Evolutionary conservation across 139 green algal genomes (phyloP).

Genomic region (Haematococcus lacustris): DNA sequence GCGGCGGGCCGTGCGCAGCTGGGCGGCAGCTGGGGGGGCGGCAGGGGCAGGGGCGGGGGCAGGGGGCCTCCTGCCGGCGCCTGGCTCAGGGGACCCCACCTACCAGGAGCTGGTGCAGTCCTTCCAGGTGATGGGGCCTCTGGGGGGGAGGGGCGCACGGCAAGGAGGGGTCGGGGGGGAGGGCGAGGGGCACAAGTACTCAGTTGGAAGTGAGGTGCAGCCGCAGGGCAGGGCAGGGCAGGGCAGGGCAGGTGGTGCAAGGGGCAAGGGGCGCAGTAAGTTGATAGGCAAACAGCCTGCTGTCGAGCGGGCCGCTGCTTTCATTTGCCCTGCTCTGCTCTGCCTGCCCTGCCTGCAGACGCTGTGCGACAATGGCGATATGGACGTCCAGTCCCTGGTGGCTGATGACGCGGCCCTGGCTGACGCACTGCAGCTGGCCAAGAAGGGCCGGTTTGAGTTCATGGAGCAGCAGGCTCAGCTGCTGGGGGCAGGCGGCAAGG

Average conservation of each 20-base stretch:
- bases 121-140: slow-evolving; percentile 10
- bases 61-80: not conserved
- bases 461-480: not conserved
- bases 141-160: slow-evolving; percentile 12
- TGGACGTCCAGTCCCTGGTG: not conserved
- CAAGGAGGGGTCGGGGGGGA: not conserved
- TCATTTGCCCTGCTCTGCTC: not conserved
- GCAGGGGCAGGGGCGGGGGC: not conserved
- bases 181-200: not conserved
- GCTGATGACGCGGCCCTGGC: not conserved
- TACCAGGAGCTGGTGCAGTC: slow-evolving; percentile 22
- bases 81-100: not conserved
- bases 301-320: not conserved
- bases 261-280: not conserved
- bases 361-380: not conserved
- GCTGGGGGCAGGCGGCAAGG: too few relatives aligned
- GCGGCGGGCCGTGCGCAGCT: slow-evolving; percentile 1
- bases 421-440: slow-evolving; percentile 16
- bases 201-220: not conserved
- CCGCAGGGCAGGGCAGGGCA: not conserved
- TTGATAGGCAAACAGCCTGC: not conserved
- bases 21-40: not conserved
- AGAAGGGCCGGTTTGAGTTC: slow-evolving; percentile 7
- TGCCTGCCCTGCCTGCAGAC: slow-evolving; percentile 5
- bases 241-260: too few relatives aligned